A percentile compares a stretch with the other conserved stretches of the same genome.
These are phyloP conservation scores for Setomelanomma holmii DNA, from an alignment of 2,329 filamentous ascomycete genomes.

Conservation along the genomic window DNA sequence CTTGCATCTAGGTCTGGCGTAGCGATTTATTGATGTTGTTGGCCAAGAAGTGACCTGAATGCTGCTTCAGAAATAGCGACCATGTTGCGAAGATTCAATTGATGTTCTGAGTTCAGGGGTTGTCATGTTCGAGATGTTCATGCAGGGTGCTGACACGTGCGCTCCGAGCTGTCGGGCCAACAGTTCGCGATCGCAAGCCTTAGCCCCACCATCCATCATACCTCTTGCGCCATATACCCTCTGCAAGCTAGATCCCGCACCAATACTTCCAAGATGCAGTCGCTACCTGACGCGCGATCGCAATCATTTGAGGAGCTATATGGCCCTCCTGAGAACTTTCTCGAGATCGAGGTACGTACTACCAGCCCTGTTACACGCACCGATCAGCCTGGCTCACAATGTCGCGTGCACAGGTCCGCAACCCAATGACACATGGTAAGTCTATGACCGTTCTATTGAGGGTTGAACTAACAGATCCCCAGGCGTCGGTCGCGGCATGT, in stretches of 20 bases:
- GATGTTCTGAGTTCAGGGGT: neutral
- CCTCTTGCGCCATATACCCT: conserved; percentile 2
- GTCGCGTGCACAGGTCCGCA: conserved; percentile 72
- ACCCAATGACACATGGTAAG: conserved; percentile 62
- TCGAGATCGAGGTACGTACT: conserved; percentile 85
- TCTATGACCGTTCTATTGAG: neutral
- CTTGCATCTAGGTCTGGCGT: too few species aligned
- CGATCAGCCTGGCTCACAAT: conserved; percentile 28
- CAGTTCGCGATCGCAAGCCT: conserved; percentile 13
- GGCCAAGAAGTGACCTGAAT: too few species aligned
- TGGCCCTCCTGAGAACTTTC: conserved; percentile 96
- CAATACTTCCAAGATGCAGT: conserved; percentile 59
- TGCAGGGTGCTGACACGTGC: conserved; percentile 4
- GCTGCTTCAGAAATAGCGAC: too few species aligned
- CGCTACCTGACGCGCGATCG: conserved; percentile 73
- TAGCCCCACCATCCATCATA: conserved; percentile 20
- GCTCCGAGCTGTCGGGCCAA: conserved; percentile 16
- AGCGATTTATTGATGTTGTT: too few species aligned
- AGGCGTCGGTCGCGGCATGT: conserved; percentile 94
- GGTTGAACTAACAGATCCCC: conserved; percentile 67
- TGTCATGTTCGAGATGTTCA: neutral
- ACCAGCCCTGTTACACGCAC: conserved; percentile 6
- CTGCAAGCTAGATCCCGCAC: neutral
- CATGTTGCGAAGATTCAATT: too few species aligned
- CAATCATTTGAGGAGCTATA: conserved; percentile 99